phyloP scores from a whole-genome alignment of 2,329 filamentous ascomycete species.

The Leptographium radiaticola region DNA sequence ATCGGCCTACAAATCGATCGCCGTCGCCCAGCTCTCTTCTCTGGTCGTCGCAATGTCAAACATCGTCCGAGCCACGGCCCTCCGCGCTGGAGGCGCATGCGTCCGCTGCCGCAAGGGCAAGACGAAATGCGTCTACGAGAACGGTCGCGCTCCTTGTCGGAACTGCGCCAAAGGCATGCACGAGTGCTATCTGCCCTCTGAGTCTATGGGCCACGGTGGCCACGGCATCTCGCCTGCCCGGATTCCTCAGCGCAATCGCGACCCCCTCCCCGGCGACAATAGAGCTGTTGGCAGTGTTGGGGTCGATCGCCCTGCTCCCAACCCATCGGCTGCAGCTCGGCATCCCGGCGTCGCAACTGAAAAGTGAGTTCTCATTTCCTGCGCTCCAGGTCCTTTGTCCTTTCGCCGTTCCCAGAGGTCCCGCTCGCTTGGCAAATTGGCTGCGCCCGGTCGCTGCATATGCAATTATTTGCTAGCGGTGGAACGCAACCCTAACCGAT shows the following conservation, averaged over 20 bases:
- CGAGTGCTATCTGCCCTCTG: slow-evolving; percentile 48
- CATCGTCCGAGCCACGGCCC: slow-evolving; percentile 43
- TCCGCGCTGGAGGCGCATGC: slow-evolving; percentile 47
- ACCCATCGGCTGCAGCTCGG: slow-evolving; percentile 31
- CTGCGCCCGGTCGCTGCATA: neutral
- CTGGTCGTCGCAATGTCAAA: slow-evolving; percentile 24
- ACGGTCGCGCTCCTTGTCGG: slow-evolving; percentile 47
- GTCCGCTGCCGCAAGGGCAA: slow-evolving; percentile 52
- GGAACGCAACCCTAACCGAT: neutral
- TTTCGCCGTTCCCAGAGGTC: neutral
- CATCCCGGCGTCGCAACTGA: slow-evolving; percentile 34
- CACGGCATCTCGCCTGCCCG: slow-evolving; percentile 46
- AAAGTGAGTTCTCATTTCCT: slow-evolving; percentile 33
- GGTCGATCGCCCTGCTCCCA: slow-evolving; percentile 29
- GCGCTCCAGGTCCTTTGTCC: neutral
- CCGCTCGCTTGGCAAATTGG: neutral
- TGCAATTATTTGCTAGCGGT: neutral
- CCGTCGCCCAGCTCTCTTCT: neutral
- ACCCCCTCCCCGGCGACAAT: slow-evolving; percentile 37
- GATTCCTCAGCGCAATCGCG: slow-evolving; percentile 36
- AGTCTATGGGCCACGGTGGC: slow-evolving; percentile 43
- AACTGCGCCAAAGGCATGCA: slow-evolving; percentile 53
- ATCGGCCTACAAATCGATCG: neutral
- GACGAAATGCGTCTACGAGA: slow-evolving; percentile 51
- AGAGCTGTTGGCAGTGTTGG: slow-evolving; percentile 31